Base-by-base conservation (phyloP, 2,329 filamentous ascomycete genomes). In the Hirsutella thompsonii region DNA sequence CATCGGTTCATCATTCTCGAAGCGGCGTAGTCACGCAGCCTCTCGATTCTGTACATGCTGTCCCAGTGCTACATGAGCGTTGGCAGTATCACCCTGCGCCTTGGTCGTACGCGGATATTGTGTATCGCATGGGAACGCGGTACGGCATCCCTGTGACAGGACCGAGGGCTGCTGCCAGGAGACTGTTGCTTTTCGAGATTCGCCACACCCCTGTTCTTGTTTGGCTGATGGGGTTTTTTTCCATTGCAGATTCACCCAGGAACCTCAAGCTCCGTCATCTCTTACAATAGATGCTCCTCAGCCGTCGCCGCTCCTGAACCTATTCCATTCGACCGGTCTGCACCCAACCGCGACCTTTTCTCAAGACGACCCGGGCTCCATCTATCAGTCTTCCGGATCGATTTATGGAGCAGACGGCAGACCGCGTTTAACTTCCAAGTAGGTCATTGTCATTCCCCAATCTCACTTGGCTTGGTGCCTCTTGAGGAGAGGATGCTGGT, bases 161-260 rank as follows among this genome's bases (percentile, higher is more conserved):
- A 36, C 41, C 40, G 23, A 46, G 39, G 37, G 35, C 35, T 40
- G n/a, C 29, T n/a, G 20, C 19, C 42, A 35, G 26, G 18, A 39
- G 49, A 53, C 48, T 49, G 48, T 44, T 18, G 34, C 20, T 42
- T 38, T 41, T 42, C 40, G 42, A 41, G 39, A 38, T 37, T 42
- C 28, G 35, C 34, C 34, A 13, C 43, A 33, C 39, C 48, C 52
- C 44, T n/a, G 11, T 36, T 36, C 10, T 36, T 11, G 11, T 20
- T 20, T 23, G 46, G 48, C 53, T 54, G 45, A 57, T 52, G n/a
- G 6, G 5, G 32, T 33, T 40, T n/a, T n/a, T n/a, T n/a, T n/a
- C n/a, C n/a, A n/a, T n/a, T 50, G 47, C 57, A 76, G 73, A 67
- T 76, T 74, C 61, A 67, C 61, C 54, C 70, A 73, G 55, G 71